Percentiles rank a stretch among this genome's conserved stretches.
phyloP scores from a whole-genome alignment of 2,329 filamentous ascomycete species.

The Alternaria dauci region DNA sequence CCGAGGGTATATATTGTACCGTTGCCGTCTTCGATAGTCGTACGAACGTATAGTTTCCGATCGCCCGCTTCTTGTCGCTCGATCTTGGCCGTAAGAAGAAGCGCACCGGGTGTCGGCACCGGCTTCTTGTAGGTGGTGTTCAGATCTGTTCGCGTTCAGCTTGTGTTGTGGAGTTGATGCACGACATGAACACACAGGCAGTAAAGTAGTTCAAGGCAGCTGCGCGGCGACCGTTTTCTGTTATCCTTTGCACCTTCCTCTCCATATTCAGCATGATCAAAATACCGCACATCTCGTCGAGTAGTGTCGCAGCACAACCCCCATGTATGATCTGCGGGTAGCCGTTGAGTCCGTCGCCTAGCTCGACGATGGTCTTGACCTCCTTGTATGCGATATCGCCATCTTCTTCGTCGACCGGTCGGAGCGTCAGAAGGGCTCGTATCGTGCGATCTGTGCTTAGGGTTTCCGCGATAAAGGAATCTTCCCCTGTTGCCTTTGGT shows the following conservation, averaged over 20 bases:
- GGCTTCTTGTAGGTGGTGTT: conserved; percentile 65
- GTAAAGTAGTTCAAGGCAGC: conserved; percentile 37
- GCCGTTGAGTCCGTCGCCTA: conserved; percentile 65
- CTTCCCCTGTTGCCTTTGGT: conserved; percentile 53
- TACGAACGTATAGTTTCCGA: conserved; percentile 63
- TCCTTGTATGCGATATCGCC: conserved; percentile 41
- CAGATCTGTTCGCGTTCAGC: conserved; percentile 52
- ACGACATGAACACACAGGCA: conserved; percentile 40
- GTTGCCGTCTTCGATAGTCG: conserved; percentile 59
- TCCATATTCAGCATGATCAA: conserved; percentile 57
- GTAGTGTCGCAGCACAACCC: conserved; percentile 64
- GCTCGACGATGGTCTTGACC: conserved; percentile 51
- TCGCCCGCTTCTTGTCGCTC: conserved; percentile 61
- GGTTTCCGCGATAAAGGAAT: conserved; percentile 63
- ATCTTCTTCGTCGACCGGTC: conserved; percentile 27
- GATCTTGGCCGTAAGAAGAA: conserved; percentile 59
- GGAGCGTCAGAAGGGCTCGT: conserved; percentile 37
- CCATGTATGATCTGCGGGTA: conserved; percentile 64
- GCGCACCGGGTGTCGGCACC: conserved; percentile 58
- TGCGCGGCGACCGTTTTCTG: conserved; percentile 9
- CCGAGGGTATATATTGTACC: conserved; percentile 60
- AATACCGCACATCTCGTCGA: conserved; percentile 67
- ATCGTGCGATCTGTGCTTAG: conserved; percentile 63
- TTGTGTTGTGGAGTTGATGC: background rate
- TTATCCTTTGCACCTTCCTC: conserved; percentile 18